A percentile compares a stretch with the other conserved stretches of the same genome.
Evolutionary conservation across 2,329 filamentous ascomycete species (phyloP).

Genomic region (Lojkania enalia): DNA sequence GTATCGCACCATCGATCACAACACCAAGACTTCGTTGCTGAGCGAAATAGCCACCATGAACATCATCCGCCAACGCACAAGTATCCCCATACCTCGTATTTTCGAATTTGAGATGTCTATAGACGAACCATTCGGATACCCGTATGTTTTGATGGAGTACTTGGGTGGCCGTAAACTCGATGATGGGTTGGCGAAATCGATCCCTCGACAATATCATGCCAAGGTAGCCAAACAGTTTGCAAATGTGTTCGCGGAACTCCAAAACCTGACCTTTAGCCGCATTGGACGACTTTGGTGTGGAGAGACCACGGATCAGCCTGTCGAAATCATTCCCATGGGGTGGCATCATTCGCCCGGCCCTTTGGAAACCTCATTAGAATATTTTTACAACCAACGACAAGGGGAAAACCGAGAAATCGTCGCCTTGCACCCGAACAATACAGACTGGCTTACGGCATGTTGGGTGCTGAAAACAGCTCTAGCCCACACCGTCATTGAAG

Average conservation of each 20-base stretch:
- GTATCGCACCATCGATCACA: conserved; percentile 16
- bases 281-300: conserved; percentile 22
- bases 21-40: conserved; percentile 17
- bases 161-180: conserved; percentile 17
- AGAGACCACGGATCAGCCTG: conserved; percentile 18
- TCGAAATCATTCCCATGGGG: conserved; percentile 21
- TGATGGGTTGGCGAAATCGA: conserved; percentile 14
- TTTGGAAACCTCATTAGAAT: conserved; percentile 19
- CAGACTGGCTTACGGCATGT: conserved; percentile 20
- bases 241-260: conserved; percentile 19
- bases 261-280: conserved; percentile 19
- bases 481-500: conserved; percentile 19
- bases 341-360: conserved; percentile 20
- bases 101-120: conserved; percentile 18
- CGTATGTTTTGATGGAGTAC: conserved; percentile 19
- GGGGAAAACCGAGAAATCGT: conserved; percentile 18
- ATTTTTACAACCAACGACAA: conserved; percentile 19
- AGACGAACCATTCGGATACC: conserved; percentile 17
- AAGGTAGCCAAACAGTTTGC: conserved; percentile 19
- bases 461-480: conserved; percentile 24
- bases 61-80: conserved; percentile 18
- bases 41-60: conserved; percentile 20
- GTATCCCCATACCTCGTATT: conserved; percentile 17
- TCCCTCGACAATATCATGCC: conserved; percentile 16
- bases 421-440: conserved; percentile 17